phyloP scores from a whole-genome alignment of 1,284 basidiomycete species.

The Heterobasidion occidentale region DNA sequence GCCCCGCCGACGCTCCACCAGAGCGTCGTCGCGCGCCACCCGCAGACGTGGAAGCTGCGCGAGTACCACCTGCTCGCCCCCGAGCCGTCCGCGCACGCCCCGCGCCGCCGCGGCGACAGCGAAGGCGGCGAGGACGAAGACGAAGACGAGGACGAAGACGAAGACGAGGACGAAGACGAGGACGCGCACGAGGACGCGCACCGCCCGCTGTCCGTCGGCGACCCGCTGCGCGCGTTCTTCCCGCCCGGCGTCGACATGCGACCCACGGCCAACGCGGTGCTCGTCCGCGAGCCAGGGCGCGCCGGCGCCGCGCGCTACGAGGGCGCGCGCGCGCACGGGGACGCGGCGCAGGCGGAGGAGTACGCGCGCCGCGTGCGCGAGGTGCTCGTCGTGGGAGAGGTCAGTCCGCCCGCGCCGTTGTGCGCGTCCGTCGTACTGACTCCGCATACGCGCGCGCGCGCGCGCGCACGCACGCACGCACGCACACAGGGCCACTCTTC shows the following conservation, averaged over 20 bases:
- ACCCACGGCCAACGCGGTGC: conserved; percentile 36
- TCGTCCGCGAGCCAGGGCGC: conserved; percentile 30
- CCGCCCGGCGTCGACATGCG: conserved; percentile 37
- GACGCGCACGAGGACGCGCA: conserved; percentile 2
- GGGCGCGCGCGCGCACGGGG: conserved; percentile 9
- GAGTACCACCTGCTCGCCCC: conserved; percentile 52
- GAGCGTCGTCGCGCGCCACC: conserved; percentile 55
- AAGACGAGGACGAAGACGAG: conserved; percentile 9
- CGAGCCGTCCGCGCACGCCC: conserved; percentile 6
- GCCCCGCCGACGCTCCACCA: conserved; percentile 47
- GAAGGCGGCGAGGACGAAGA: too few relatives aligned
- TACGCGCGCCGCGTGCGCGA: conserved; percentile 36
- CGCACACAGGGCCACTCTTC: conserved; percentile 61
- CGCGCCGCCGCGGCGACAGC: not conserved
- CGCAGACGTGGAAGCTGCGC: conserved; percentile 71
- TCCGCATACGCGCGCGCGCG: too few relatives aligned
- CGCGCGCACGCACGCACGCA: too few relatives aligned
- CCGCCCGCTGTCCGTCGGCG: conserved; percentile 23
- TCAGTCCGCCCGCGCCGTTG: conserved; percentile 24
- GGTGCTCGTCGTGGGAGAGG: conserved; percentile 65
- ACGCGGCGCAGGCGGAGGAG: conserved; percentile 4
- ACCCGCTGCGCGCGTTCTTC: conserved; percentile 42
- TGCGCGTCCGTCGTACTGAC: too few relatives aligned
- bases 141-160: conserved; percentile 6
- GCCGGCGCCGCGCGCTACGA: conserved; percentile 33